Evolutionary conservation across 75 land plant species (phyloP), one percentile per base, ranked within the genome.

Genomic region (Pseudotsuga menziesii): DNA sequence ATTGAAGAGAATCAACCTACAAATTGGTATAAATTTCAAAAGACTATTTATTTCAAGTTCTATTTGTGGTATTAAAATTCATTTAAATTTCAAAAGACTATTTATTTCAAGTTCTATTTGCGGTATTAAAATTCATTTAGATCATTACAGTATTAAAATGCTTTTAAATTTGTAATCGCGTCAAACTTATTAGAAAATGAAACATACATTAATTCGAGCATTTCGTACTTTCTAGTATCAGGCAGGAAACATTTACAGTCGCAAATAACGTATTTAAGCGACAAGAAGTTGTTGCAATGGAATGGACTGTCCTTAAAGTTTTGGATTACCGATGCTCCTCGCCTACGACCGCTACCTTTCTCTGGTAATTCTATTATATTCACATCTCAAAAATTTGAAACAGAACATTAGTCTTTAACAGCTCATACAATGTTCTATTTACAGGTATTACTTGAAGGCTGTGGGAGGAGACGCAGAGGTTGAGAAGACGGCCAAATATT

Each of bases 1-100:
- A 74, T 91, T 35, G 94, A 91, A 85, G 91, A 91, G 74, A 91
- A 89, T 41, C 91, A 89, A 75, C 83, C 86, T 17, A 75, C 57
- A 74, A 91, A 88, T 73, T 75, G 86, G 92, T 87, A 57, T 61
- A 55, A 57, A 14, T 69, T 66, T n/a, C 19, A 44, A 32, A 48
- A 9, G 52, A 48, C 16, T 8, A 15, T 56, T 19, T 7, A 15
- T 6, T 22, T 70, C 13, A 20, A 25, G 36, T 0, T 5, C 15
- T 64, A 27, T n/a, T 22, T 58, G 55, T 5, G 52, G 0, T 58
- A 55, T 0, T 17, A 6, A 48, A 23, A 19, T n/a, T 2, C 9
- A 52, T 4, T 48, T 61, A 55, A 57, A 14, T 69, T 66, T n/a
- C 19, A 44, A 32, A 48, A 9, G 52, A 48, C 16, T 8, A 15